These are phyloP conservation scores for Dryas octopetala DNA, from an alignment of 306 rosid genomes.

Conservation along the genomic window DNA sequence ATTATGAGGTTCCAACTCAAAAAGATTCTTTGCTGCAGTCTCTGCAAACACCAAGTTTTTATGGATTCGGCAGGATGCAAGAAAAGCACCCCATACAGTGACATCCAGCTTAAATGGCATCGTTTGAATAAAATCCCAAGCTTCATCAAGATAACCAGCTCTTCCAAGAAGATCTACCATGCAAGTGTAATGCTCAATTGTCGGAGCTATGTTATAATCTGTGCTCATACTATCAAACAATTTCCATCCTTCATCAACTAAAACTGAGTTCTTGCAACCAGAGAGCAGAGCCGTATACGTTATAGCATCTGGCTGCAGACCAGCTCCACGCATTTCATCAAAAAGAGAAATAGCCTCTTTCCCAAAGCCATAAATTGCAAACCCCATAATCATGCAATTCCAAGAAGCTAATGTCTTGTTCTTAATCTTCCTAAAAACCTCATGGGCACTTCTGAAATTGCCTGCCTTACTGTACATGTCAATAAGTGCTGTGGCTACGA, in stretches of 20 bases:
- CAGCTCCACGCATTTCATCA: conserved; percentile 33
- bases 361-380: conserved; percentile 55
- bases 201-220: conserved; percentile 49
- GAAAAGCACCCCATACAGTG: conserved; percentile 70
- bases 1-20: conserved; percentile 61
- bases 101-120: conserved; percentile 63
- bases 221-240: conserved; percentile 57
- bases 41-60: conserved; percentile 51
- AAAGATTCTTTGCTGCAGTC: conserved; percentile 54
- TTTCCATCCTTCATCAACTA: conserved; percentile 68
- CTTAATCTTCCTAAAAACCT: conserved; percentile 49
- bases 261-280: conserved; percentile 70
- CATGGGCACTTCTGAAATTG: conserved; percentile 39
- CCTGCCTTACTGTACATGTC: conserved; percentile 66
- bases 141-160: conserved; percentile 72
- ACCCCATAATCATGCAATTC: conserved; percentile 82
- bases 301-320: conserved; percentile 56
- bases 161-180: conserved; percentile 78
- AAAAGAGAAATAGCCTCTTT: conserved; percentile 55
- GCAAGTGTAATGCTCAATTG: conserved; percentile 74
- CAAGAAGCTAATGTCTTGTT: conserved; percentile 64
- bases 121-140: conserved; percentile 54
- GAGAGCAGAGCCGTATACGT: conserved; percentile 68
- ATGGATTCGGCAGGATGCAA: conserved; percentile 50
- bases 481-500: conserved; percentile 54